phyloP scores from a whole-genome alignment of 2,329 filamentous ascomycete genomes.

The Macrophomina phaseolina region DNA sequence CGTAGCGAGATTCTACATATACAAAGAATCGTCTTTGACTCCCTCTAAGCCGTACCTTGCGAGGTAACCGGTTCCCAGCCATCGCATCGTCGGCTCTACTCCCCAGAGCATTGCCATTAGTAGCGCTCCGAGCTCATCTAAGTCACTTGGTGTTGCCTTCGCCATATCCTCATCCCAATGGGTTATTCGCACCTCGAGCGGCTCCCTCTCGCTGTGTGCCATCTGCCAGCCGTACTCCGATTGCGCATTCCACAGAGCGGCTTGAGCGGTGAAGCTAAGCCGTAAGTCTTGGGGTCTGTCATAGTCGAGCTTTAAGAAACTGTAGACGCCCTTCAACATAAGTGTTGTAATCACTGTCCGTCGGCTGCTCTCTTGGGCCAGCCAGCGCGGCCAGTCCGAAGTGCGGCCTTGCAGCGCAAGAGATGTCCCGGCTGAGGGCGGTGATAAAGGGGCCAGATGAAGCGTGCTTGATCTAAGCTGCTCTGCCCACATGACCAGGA shows the following conservation, averaged over 20 bases:
- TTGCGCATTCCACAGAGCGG: conserved; percentile 30
- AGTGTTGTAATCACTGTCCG: conserved; percentile 40
- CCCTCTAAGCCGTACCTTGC: background rate
- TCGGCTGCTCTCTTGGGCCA: conserved; percentile 40
- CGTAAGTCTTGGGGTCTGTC: conserved; percentile 18
- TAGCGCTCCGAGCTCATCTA: conserved; percentile 33
- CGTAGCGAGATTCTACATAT: too few relatives aligned
- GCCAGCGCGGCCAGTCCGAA: conserved; percentile 34
- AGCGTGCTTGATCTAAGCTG: conserved; percentile 29
- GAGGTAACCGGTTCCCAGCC: conserved; percentile 25
- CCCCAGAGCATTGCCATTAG: conserved; percentile 31
- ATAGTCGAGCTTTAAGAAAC: conserved; percentile 31
- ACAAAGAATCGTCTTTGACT: too few relatives aligned
- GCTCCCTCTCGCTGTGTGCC: conserved; percentile 26
- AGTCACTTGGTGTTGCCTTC: conserved; percentile 27
- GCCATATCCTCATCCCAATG: conserved; percentile 29
- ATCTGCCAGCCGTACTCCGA: conserved; percentile 28
- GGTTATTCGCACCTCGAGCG: conserved; percentile 23
- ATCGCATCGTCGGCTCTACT: conserved; percentile 20
- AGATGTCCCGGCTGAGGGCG: background rate
- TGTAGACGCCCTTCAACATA: conserved; percentile 40
- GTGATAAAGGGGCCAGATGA: background rate
- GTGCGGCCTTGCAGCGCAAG: conserved; percentile 10
- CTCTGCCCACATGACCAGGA: conserved; percentile 34
- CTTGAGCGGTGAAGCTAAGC: conserved; percentile 30